phyloP scores from a whole-genome alignment of 176 grass and related monocot species.

The Bothriochloa decipiens region DNA sequence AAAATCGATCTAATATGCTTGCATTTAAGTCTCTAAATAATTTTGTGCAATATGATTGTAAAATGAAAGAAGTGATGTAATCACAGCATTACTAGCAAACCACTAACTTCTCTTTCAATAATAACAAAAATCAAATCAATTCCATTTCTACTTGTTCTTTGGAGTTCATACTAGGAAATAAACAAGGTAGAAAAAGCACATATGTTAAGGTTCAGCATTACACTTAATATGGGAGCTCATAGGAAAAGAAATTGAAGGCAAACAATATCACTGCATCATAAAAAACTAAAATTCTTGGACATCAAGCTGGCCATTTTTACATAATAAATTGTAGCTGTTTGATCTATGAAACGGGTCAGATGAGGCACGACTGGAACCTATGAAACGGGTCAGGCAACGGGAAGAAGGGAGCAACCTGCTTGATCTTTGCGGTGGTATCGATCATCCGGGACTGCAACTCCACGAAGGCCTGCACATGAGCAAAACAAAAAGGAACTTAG shows the following conservation, averaged over 20 bases:
- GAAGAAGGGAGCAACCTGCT: conserved; percentile 57
- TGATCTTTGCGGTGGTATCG: conserved; percentile 77
- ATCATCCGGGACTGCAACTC: conserved; percentile 81
- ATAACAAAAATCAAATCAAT: neutral
- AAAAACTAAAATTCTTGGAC: neutral
- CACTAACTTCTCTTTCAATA: neutral
- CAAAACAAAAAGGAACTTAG: neutral
- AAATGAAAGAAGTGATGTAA: neutral
- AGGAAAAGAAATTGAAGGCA: neutral
- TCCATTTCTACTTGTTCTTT: neutral
- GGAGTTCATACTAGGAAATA: neutral
- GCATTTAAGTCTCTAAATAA: neutral
- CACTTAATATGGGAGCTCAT: neutral
- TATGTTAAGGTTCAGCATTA: neutral
- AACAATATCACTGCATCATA: neutral
- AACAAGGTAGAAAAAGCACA: neutral
- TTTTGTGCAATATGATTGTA: neutral
- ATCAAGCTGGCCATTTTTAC: neutral
- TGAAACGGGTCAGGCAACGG: neutral
- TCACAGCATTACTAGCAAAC: neutral
- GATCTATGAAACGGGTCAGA: neutral
- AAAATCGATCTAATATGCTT: neutral
- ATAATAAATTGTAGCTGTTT: neutral
- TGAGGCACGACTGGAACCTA: neutral
- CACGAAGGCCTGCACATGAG: conserved; percentile 67